Base-by-base conservation (phyloP, 305 asterid species). In the Striga hermonthica region DNA sequence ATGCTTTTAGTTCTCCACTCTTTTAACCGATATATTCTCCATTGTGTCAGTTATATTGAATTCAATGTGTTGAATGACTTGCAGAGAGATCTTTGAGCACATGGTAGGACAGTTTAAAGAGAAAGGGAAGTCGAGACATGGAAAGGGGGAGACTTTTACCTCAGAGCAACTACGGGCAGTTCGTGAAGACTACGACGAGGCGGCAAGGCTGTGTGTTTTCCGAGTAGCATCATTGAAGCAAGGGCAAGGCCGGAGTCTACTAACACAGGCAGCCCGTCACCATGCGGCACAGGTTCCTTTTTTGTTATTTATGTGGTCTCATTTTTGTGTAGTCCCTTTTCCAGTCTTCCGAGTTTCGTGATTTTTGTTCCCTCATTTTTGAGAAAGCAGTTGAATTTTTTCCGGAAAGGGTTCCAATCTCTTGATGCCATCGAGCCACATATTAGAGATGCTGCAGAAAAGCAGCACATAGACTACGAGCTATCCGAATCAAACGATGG, bases 251-350 rank as follows among this genome's bases (percentile, higher is more conserved):
- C 84, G 81, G 64, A 89, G 94, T 78, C 79, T 89, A 67, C 80
- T 89, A 67, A 87, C 95, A 44, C 97, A 89, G 74, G 97, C 94
- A 67, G 89, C 88, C 52, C 91, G 95, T 63, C 97, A 89, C 79
- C 95, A 89, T 76, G 81, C 86, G 58, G 97, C 97, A 37, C 97
- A 89, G 94, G 97, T 89, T 55, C 22, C 22, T 6, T 56, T 58
- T 34, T 72, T 68, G 14, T 69, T 58, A 22, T 63, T 66, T 45
- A 67, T 22, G 45, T 65, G 62, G 44, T 57, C 67, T 57, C 47
- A 53, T 44, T 5, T 52, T 66, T 43, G 70, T 1, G 39, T 57
- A 56, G 36, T 14, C 9, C 58, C 13, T 49, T 45, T 71, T 15
- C 28, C 35, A 9, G 12, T 69, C 55, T 53, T 34, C 37, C 44